phyloP scores from a whole-genome alignment of 2,329 filamentous ascomycete genomes.

The Fusarium sp. region DNA sequence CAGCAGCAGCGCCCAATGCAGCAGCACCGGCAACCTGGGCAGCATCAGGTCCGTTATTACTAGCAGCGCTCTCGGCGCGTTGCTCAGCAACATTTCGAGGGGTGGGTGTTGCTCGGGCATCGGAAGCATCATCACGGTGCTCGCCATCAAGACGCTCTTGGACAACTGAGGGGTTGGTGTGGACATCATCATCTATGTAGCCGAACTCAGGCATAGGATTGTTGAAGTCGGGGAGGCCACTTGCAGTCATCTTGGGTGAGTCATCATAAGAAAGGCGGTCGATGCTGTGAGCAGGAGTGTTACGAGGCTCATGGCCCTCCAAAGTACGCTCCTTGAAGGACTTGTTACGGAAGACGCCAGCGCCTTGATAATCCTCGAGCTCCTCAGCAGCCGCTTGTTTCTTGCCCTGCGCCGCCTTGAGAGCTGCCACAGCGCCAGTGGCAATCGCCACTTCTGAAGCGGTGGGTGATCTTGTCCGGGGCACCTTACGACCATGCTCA shows the following conservation, averaged over 20 bases:
- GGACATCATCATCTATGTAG: slow-evolving; percentile 75
- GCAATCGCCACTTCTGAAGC: slow-evolving; percentile 70
- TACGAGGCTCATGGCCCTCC: slow-evolving; percentile 66
- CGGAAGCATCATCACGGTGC: slow-evolving; percentile 61
- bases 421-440: slow-evolving; percentile 65
- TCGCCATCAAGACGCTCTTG: slow-evolving; percentile 76
- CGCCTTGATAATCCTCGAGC: slow-evolving; percentile 57
- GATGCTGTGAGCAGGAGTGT: slow-evolving; percentile 69
- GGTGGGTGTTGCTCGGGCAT: slow-evolving; percentile 66
- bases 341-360: slow-evolving; percentile 69
- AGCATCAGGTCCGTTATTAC: slow-evolving; percentile 55
- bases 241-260: slow-evolving; percentile 72
- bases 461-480: slow-evolving; percentile 62
- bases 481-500: slow-evolving; percentile 68
- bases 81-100: slow-evolving; percentile 47
- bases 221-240: slow-evolving; percentile 74
- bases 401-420: slow-evolving; percentile 63
- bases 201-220: slow-evolving; percentile 84
- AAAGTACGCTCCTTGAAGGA: slow-evolving; percentile 76
- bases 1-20: slow-evolving; percentile 54
- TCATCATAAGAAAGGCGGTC: slow-evolving; percentile 68
- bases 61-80: slow-evolving; percentile 52
- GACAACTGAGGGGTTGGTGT: slow-evolving; percentile 87
- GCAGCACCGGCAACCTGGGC: slow-evolving; percentile 67
- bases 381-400: slow-evolving; percentile 55